Evolutionary conservation across 2,329 filamentous ascomycete species (phyloP), one percentile per base, ranked within the genome.

Genomic region (Elsinoe ampelina): DNA sequence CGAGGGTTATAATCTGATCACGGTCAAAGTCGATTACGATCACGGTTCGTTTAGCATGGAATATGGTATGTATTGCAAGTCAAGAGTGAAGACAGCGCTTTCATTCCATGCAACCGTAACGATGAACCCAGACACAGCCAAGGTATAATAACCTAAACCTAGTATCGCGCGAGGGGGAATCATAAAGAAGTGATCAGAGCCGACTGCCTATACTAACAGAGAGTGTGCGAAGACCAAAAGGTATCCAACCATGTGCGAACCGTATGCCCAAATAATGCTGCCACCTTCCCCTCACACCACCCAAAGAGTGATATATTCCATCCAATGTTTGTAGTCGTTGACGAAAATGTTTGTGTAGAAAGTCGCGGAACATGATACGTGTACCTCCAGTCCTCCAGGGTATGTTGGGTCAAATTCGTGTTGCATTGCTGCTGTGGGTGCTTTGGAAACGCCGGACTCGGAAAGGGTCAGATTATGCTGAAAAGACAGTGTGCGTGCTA

Each of bases 101-200:
- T 52, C 48, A 52, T 52, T 52, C 48, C 48, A 52, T 52, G 48
- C 48, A 52, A 35, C 48, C 48, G 48, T 52, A 22, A 10, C 48
- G 15, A 52, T 52, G 35, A 45, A 19, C 48, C 48, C 15, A 50
- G 45, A 52, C 17, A 52, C 48, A 35, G 48, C 35, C 45, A 50
- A 50, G 45, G 45, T 52, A 52, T 39, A 20, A 52, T 22, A 38
- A 39, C 52, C 39, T 43, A 20, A 38, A 55, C 39, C 52, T 34
- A 55, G 20, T 43, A 55, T 55, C 54, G 54, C 54, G 47, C 54
- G 20, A 56, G 54, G 54, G 54, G 54, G 41, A 45, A 56, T 56
- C 54, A 56, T 56, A 48, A 56, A 38, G 41, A 45, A 26, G 41
- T 26, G 17, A 34, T 34, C 26, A 22, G 34, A 35, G 32, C 26